Conservation (phyloP, 75 land plant genomes). For the Picea glauca region DNA sequence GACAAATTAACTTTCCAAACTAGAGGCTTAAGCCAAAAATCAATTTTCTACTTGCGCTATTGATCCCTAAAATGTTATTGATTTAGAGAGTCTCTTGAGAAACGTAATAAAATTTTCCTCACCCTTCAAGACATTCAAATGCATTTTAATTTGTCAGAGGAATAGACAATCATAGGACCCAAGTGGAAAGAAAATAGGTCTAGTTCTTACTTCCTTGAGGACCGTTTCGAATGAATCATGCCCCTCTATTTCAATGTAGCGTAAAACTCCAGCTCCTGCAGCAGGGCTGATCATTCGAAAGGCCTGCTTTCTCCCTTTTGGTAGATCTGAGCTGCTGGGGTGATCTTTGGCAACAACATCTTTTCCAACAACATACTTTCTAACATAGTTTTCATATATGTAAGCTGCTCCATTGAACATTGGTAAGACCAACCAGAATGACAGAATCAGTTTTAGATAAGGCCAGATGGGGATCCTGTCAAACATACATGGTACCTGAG, state of each 20-base stretch:
- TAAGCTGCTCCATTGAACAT: constrained; percentile 46
- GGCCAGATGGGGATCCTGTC: constrained; percentile 56
- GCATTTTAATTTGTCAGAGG: too few relatives aligned
- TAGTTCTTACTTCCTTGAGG: constrained; percentile 51
- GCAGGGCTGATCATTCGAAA: constrained; percentile 67
- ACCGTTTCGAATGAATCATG: constrained; percentile 60
- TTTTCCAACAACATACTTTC: constrained; percentile 16
- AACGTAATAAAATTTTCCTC: too few relatives aligned
- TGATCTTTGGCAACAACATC: neutral
- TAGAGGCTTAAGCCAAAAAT: too few relatives aligned
- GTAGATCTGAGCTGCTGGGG: constrained; percentile 2
- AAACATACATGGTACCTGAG: neutral
- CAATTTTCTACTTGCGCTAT: too few relatives aligned
- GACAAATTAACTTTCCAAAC: too few relatives aligned
- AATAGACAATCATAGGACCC: too few relatives aligned
- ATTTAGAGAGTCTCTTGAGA: too few relatives aligned
- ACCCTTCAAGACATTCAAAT: too few relatives aligned
- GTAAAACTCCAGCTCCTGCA: constrained; percentile 52
- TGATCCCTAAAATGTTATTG: too few relatives aligned
- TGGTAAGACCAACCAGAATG: constrained; percentile 39
- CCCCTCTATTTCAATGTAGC: constrained; percentile 62
- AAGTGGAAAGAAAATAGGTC: too few relatives aligned
- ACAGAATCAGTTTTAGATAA: constrained; percentile 21
- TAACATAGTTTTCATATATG: constrained; percentile 34
- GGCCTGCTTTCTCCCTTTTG: constrained; percentile 31